These are phyloP conservation scores for Ramularia endophylla DNA, from an alignment of 2,329 filamentous ascomycete genomes.

Conservation along the genomic window DNA sequence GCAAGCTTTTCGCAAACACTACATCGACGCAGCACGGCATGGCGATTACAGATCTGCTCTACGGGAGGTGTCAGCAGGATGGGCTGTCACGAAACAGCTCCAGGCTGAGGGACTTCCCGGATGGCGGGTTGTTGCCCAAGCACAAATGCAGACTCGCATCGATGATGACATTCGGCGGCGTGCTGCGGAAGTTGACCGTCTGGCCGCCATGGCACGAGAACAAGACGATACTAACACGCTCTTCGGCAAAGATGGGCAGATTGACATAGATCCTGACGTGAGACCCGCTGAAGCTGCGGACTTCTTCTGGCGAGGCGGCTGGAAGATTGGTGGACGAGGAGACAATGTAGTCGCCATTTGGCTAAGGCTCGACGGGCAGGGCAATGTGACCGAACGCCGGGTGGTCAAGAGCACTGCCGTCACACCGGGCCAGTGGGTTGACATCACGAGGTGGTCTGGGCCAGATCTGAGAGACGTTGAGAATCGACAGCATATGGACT, in stretches of 20 bases:
- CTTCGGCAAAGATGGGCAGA: too few relatives aligned
- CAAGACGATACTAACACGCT: too few relatives aligned
- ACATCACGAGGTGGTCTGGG: slow-evolving; percentile 4
- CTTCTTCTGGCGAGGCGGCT: neutral
- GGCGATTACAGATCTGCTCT: slow-evolving; percentile 1
- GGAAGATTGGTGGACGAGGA: neutral
- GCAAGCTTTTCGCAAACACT: too few relatives aligned
- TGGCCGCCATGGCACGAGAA: too few relatives aligned
- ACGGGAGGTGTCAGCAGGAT: slow-evolving; percentile 1
- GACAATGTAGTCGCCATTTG: neutral
- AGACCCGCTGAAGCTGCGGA: too few relatives aligned
- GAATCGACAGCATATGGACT: slow-evolving; percentile 1
- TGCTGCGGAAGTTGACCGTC: too few relatives aligned
- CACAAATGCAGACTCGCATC: too few relatives aligned
- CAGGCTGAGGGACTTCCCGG: too few relatives aligned
- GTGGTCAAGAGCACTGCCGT: neutral
- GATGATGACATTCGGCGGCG: too few relatives aligned
- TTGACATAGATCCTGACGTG: too few relatives aligned
- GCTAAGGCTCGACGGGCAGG: neutral
- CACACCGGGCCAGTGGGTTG: neutral
- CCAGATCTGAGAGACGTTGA: neutral
- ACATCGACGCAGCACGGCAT: neutral
- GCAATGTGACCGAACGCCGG: neutral
- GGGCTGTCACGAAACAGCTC: neutral
- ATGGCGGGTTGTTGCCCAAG: too few relatives aligned